These are phyloP conservation scores for Trichophyton schoenleinii DNA, from an alignment of 2,329 filamentous ascomycete genomes.

Conservation along the genomic window DNA sequence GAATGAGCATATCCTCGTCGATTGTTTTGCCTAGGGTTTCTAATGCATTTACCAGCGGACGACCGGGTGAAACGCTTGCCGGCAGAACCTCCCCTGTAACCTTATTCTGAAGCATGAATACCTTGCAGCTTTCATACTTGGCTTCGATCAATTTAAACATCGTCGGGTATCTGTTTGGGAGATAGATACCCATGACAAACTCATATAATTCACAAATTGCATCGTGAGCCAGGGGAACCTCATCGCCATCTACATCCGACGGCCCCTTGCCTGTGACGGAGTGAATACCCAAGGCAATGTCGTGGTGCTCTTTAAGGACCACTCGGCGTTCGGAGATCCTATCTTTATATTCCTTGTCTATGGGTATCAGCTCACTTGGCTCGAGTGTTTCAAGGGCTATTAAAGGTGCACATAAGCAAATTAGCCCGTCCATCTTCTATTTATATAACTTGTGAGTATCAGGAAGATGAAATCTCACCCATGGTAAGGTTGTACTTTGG, in stretches of 20 bases:
- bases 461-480: constrained; percentile 33
- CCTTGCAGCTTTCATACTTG: constrained; percentile 16
- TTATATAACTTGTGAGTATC: neutral
- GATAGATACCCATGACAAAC: constrained; percentile 43
- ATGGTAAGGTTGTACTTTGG: constrained; percentile 52
- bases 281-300: constrained; percentile 30
- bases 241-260: constrained; percentile 19
- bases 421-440: neutral
- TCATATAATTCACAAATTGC: constrained; percentile 46
- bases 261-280: constrained; percentile 5
- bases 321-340: constrained; percentile 39
- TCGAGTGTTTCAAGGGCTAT: constrained; percentile 42
- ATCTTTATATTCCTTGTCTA: constrained; percentile 47
- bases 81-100: constrained; percentile 35
- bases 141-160: constrained; percentile 36
- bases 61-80: constrained; percentile 19
- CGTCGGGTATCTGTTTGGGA: constrained; percentile 44
- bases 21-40: constrained; percentile 40
- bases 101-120: constrained; percentile 33
- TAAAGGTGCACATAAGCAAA: neutral
- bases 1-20: constrained; percentile 49
- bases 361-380: constrained; percentile 43
- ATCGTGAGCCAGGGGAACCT: constrained; percentile 22
- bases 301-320: constrained; percentile 34
- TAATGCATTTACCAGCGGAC: constrained; percentile 32